Percentiles rank a stretch among this genome's conserved stretches.
Evolutionary conservation across 75 land plant genomes (phyloP).

Genomic region (Selaginella tamariscina): DNA sequence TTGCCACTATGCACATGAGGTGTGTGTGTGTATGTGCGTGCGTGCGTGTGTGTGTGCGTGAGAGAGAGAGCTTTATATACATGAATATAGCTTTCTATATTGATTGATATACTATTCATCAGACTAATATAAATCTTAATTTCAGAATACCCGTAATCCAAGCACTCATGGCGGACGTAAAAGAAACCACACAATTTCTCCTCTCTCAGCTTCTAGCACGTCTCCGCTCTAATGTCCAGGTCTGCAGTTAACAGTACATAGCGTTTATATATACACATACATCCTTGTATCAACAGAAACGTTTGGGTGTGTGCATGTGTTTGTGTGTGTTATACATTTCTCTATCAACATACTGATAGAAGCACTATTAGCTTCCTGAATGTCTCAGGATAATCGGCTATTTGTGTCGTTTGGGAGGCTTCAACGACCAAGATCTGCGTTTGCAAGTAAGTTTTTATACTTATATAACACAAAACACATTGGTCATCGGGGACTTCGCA

Average conservation of each 20-base stretch:
- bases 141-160: slow-evolving; percentile 86
- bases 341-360: background rate
- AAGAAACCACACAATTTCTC: slow-evolving; percentile 84
- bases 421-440: slow-evolving; percentile 82
- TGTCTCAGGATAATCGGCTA: slow-evolving; percentile 89
- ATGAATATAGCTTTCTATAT: too few species aligned
- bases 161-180: slow-evolving; percentile 69
- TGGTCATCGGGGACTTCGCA: too few species aligned
- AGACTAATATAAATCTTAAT: too few species aligned
- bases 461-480: too few species aligned
- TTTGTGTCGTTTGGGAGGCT: slow-evolving; percentile 82
- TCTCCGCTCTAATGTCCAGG: slow-evolving; percentile 92
- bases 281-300: too few species aligned
- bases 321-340: too few species aligned
- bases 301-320: too few species aligned
- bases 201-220: slow-evolving; percentile 89
- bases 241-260: slow-evolving; percentile 8
- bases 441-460: slow-evolving; percentile 52
- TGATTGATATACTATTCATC: too few species aligned
- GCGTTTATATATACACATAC: too few species aligned
- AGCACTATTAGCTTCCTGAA: slow-evolving; percentile 65
- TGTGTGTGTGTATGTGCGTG: too few species aligned
- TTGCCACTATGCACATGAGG: slow-evolving; percentile 90
- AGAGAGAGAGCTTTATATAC: too few species aligned
- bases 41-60: too few species aligned